Evolutionary conservation across 176 grass and related monocot species (phyloP).

Genomic region (Bolboschoenus planiculmis): DNA sequence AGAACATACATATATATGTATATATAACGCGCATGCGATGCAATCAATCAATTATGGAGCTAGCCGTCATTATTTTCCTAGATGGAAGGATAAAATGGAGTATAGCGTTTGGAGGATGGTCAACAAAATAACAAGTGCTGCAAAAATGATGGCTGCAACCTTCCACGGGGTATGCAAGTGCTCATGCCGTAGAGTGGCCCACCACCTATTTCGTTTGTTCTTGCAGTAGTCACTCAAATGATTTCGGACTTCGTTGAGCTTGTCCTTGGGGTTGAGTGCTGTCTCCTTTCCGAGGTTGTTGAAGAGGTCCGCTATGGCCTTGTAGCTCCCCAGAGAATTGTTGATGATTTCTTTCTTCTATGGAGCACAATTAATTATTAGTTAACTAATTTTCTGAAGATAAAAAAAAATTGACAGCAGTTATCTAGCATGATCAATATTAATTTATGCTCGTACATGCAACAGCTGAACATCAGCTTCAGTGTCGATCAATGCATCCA

Average conservation of each 20-base stretch:
- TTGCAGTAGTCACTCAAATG: background rate
- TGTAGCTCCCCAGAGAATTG: background rate
- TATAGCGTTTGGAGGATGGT: background rate
- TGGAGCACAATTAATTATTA: background rate
- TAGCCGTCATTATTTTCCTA: background rate
- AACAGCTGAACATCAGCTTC: background rate
- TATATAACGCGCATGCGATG: too few species aligned
- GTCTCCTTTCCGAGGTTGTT: background rate
- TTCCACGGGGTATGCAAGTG: background rate
- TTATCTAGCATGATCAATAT: background rate
- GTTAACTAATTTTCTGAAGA: background rate
- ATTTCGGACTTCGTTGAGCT: background rate
- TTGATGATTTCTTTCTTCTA: background rate
- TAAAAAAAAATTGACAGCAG: background rate
- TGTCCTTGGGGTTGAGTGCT: background rate
- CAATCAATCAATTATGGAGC: background rate
- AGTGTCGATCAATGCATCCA: constrained; percentile 13
- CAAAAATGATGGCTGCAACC: background rate
- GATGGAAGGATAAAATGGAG: background rate
- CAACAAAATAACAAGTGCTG: background rate
- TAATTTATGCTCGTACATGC: background rate
- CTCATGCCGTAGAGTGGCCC: background rate
- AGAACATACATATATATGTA: too few species aligned
- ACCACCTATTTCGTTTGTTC: background rate
- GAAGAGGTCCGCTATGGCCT: background rate